Evolutionary conservation across 805 yeast species (phyloP).

Genomic region (Starmerella stigmatis): DNA sequence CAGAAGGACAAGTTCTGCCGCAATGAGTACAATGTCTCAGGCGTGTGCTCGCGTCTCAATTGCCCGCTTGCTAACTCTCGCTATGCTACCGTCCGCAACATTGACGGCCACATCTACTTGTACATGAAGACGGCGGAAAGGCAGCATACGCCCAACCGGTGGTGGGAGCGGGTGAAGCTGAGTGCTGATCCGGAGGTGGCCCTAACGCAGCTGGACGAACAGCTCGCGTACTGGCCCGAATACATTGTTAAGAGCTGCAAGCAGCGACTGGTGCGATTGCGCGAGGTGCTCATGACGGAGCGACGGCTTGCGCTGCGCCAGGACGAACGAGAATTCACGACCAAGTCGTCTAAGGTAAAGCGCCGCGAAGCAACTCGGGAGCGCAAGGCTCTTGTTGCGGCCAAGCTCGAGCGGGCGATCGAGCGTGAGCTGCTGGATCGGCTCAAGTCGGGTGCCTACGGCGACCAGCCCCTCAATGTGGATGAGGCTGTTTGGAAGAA

Average conservation of each 20-base stretch:
- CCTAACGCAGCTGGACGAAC: constrained; percentile 75
- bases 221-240: constrained; percentile 85
- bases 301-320: constrained; percentile 83
- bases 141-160: constrained; percentile 84
- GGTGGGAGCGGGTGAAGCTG: constrained; percentile 91
- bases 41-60: constrained; percentile 83
- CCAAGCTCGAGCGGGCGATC: constrained; percentile 90
- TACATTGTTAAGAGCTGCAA: constrained; percentile 87
- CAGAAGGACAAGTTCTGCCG: constrained; percentile 88
- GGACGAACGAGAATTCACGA: constrained; percentile 78
- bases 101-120: constrained; percentile 31
- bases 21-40: constrained; percentile 91
- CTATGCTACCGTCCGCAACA: constrained; percentile 32
- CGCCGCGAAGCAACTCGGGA: constrained; percentile 91
- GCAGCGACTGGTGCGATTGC: constrained; percentile 86
- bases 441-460: constrained; percentile 94
- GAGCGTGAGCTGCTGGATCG: constrained; percentile 92
- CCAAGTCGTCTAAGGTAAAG: constrained; percentile 85
- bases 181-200: constrained; percentile 86
- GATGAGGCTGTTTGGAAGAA: constrained; percentile 94
- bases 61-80: constrained; percentile 81
- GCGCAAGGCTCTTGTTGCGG: constrained; percentile 92
- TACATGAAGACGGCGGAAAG: constrained; percentile 98
- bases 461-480: constrained; percentile 93
- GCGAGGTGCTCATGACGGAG: constrained; percentile 92